Evolutionary conservation across 768 basidiomycete species (phyloP).

Genomic region (Pleurotus platypus): DNA sequence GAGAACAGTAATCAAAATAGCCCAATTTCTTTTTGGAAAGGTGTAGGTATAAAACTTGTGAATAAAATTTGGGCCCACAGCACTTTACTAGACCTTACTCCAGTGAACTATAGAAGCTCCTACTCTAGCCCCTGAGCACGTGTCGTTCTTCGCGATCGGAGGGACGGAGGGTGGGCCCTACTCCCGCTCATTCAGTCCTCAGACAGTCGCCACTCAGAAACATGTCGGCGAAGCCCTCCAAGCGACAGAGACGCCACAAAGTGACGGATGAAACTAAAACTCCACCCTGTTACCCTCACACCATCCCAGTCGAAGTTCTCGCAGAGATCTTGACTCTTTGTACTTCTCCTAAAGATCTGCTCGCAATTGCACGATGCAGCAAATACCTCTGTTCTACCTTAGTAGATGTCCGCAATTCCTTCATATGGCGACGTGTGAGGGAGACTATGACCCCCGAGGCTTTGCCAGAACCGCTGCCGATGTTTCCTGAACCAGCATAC

Average conservation of each 20-base stretch:
- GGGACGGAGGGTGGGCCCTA: too few species aligned
- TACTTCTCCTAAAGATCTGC: constrained; percentile 49
- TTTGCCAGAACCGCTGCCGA: constrained; percentile 21
- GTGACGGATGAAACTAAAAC: neutral
- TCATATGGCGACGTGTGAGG: constrained; percentile 60
- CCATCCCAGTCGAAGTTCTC: constrained; percentile 60
- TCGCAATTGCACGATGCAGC: constrained; percentile 57
- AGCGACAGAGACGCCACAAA: neutral
- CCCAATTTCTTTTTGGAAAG: too few species aligned
- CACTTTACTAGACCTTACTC: too few species aligned
- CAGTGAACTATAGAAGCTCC: too few species aligned
- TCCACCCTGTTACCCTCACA: constrained; percentile 5
- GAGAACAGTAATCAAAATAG: too few species aligned
- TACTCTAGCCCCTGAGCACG: too few species aligned
- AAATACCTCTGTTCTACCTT: constrained; percentile 51
- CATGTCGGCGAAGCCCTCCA: neutral
- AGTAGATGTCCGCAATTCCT: constrained; percentile 38
- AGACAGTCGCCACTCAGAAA: too few species aligned
- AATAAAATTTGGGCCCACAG: too few species aligned
- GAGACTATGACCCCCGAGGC: constrained; percentile 16
- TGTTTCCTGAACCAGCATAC: constrained; percentile 53
- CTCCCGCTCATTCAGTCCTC: too few species aligned
- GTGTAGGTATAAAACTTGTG: too few species aligned
- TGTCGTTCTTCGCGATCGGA: too few species aligned
- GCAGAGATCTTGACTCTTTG: constrained; percentile 57